Conservation (phyloP, 2,329 filamentous ascomycete genomes). For the Cryphonectria carpinicola region DNA sequence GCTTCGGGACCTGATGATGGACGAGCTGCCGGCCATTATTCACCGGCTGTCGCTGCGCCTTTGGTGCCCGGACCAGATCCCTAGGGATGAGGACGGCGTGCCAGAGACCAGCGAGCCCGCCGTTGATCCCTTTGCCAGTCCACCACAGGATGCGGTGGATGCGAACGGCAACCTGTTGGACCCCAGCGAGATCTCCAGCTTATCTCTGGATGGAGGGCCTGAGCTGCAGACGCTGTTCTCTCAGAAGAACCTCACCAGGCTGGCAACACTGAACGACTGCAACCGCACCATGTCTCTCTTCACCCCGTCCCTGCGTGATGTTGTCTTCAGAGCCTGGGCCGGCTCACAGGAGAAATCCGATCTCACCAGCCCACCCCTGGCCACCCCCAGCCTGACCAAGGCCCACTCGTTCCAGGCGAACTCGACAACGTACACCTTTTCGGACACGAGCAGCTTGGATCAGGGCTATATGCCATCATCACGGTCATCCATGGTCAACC, state of each 20-base stretch:
- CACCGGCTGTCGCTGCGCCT: conserved; percentile 86
- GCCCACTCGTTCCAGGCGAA: conserved; percentile 65
- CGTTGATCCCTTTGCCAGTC: conserved; percentile 80
- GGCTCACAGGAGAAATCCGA: conserved; percentile 75
- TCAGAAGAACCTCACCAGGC: conserved; percentile 85
- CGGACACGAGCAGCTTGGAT: conserved; percentile 67
- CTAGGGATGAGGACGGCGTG: conserved; percentile 64
- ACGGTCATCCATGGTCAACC: conserved; percentile 67
- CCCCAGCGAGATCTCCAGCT: conserved; percentile 72
- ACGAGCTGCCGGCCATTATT: conserved; percentile 94
- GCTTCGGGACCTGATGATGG: conserved; percentile 92
- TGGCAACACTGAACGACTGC: conserved; percentile 83
- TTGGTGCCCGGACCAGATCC: conserved; percentile 85
- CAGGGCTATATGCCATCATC: conserved; percentile 65
- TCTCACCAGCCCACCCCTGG: conserved; percentile 50
- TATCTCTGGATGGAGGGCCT: conserved; percentile 77
- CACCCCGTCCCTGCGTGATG: conserved; percentile 86
- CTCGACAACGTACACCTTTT: conserved; percentile 72
- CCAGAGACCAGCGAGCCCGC: conserved; percentile 60
- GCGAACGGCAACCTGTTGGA: conserved; percentile 77
- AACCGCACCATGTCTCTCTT: conserved; percentile 90
- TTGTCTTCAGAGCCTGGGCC: conserved; percentile 91
- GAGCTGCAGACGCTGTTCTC: conserved; percentile 92
- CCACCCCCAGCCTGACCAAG: conserved; percentile 61
- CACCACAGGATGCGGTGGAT: conserved; percentile 82